Conservation (phyloP, 225 moss, liverwort and hornwort species). For the Bryum argenteum region DNA sequence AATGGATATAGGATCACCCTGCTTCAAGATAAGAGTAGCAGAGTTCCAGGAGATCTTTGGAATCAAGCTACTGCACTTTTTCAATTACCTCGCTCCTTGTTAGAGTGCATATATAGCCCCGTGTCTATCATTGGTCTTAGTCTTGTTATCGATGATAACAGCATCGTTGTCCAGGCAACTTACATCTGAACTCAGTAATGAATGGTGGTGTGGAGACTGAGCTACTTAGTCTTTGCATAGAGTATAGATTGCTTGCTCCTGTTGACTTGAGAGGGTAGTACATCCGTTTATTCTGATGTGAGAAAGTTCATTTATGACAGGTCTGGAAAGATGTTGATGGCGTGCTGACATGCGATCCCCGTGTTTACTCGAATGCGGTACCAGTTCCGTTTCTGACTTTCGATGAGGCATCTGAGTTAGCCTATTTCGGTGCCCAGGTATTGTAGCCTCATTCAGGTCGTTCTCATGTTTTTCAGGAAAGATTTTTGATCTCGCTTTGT, state of each 20-base stretch:
- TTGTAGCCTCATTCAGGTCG: not conserved
- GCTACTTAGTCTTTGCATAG: not conserved
- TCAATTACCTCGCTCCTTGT: too few species aligned
- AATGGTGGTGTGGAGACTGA: slow-evolving; percentile 1
- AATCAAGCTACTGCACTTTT: too few species aligned
- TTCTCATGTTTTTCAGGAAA: slow-evolving; percentile 22
- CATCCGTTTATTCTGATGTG: not conserved
- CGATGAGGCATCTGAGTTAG: slow-evolving; percentile 94
- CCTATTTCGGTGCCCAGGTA: slow-evolving; percentile 98
- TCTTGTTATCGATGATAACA: not conserved
- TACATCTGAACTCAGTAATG: not conserved
- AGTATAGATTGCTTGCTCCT: not conserved
- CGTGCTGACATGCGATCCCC: slow-evolving; percentile 94
- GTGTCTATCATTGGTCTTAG: not conserved
- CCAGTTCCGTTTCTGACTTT: slow-evolving; percentile 89
- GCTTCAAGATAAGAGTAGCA: not conserved
- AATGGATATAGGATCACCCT: not conserved
- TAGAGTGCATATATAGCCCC: not conserved
- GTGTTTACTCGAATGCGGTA: slow-evolving; percentile 68
- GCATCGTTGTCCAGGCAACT: not conserved
- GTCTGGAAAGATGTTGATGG: slow-evolving; percentile 99
- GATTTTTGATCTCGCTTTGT: not conserved
- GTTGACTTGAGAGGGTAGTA: not conserved
- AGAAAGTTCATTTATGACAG: slow-evolving; percentile 36
- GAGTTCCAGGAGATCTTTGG: not conserved